Base-by-base conservation (phyloP, 495 filamentous ascomycete species). In the Glutinoglossum americanum region DNA sequence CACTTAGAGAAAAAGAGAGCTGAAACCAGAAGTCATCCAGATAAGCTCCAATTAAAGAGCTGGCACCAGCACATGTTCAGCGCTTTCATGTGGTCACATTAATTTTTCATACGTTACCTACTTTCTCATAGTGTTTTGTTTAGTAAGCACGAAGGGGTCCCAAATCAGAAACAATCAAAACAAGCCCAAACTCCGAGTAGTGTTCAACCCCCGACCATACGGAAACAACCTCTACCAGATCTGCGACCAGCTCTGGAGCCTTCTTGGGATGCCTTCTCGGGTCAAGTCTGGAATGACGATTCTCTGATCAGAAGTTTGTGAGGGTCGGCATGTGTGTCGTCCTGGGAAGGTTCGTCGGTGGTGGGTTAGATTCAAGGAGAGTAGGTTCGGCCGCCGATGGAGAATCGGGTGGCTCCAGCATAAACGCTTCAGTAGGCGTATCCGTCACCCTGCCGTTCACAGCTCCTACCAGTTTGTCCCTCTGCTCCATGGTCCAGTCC, bases 401-500 rank as follows among this genome's bases (percentile, higher is more conserved):
- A 28, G 54, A 56, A 3, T 26, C 19, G 19, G 23, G 45, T 56
- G 54, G 45, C 30, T 39, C 13, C 7, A 41, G 27, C 26, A 7
- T 25, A 23, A 19, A 54, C 0, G 26, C 3, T n/a, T 56, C 9
- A 1, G 10, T 41, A 19, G 26, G 30, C 27, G 23, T 19, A 3
- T 17, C 33, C 33, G 19, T n/a, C 11, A 37, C 13, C 41, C 54
- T 56, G 23, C 35, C 56, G 54, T 65, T 67, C 25, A 64, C 62
- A 25, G 35, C 39, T 44, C 39, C 37, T 41, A 71, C 70, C 41
- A 64, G 60, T 23, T 55, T 47, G 51, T 68, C 64, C 49, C 67
- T 60, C 48, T 70, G 48, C 45, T 72, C 61, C 60, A 66, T 64
- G 19, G 63, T 30, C 62, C 56, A 67, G 41, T 73, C 68, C 61